A percentile compares a stretch with the other conserved stretches of the same genome.
phyloP scores from a whole-genome alignment of 495 filamentous ascomycete species.

The Penicillium pulvis region DNA sequence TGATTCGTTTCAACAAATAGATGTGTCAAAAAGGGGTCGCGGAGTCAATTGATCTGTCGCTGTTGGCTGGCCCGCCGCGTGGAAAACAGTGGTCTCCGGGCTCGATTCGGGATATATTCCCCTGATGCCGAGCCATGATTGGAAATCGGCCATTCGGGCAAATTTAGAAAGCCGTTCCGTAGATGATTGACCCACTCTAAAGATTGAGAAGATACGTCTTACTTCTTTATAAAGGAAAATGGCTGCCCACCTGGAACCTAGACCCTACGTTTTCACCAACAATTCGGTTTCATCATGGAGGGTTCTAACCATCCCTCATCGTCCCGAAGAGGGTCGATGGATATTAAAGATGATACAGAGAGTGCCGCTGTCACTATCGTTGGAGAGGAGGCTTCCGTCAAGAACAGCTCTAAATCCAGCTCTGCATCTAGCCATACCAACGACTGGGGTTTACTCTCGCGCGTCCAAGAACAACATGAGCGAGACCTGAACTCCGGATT shows the following conservation, averaged over 20 bases:
- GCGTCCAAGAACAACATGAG: constrained; percentile 44
- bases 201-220: no score
- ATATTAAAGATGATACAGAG: constrained; percentile 28
- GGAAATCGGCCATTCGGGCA: constrained; percentile 1
- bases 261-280: neutral
- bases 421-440: constrained; percentile 28
- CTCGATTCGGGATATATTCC: neutral
- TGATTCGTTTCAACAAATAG: neutral
- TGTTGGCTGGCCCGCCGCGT: neutral
- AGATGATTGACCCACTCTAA: neutral
- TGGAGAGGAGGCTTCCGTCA: constrained; percentile 26
- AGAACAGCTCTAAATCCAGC: constrained; percentile 9
- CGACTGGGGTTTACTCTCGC: constrained; percentile 49
- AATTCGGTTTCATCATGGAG: constrained; percentile 27
- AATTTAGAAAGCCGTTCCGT: neutral
- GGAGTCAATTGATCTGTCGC: neutral
- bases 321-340: constrained; percentile 13
- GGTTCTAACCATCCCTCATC: constrained; percentile 18
- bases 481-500: constrained; percentile 50
- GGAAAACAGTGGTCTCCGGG: neutral
- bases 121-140: neutral
- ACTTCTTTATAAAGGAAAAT: neutral
- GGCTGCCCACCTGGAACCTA: neutral
- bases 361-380: constrained; percentile 30
- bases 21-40: neutral